phyloP scores from a whole-genome alignment of 306 rosid genomes.

The Rosa chinensis region DNA sequence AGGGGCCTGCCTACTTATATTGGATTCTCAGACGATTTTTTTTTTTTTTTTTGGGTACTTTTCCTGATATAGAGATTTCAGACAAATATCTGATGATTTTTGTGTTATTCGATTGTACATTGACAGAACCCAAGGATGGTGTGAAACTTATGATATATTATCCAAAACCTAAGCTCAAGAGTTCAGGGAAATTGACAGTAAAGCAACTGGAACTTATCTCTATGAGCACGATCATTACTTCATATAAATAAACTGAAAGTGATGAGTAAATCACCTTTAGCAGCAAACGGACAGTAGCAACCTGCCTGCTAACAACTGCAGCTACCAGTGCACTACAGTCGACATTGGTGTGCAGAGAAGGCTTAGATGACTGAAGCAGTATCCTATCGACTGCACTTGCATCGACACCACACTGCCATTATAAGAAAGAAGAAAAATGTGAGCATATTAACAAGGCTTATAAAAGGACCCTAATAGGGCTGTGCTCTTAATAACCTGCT shows the following conservation, averaged over 20 bases:
- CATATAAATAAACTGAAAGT: constrained; percentile 13
- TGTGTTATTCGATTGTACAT: background rate
- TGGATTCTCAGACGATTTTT: background rate
- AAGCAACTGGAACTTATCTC: constrained; percentile 13
- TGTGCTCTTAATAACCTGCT: background rate
- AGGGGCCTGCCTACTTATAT: constrained; percentile 11
- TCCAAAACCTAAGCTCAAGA: background rate
- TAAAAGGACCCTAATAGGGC: background rate
- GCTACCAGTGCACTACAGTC: constrained; percentile 85
- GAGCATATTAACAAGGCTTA: constrained; percentile 18
- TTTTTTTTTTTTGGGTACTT: too few species aligned
- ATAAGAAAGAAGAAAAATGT: constrained; percentile 11
- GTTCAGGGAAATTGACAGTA: background rate
- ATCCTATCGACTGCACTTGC: constrained; percentile 61
- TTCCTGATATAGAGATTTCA: background rate
- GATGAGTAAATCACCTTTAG: constrained; percentile 56
- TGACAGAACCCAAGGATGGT: background rate
- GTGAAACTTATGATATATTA: background rate
- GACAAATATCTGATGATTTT: constrained; percentile 4
- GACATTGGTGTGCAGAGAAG: constrained; percentile 79
- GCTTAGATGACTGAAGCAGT: constrained; percentile 81
- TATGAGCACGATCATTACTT: constrained; percentile 4
- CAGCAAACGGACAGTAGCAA: constrained; percentile 62
- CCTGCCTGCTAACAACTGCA: constrained; percentile 87
- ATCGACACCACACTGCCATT: constrained; percentile 80